Percentiles rank a stretch among this genome's conserved stretches.
These are phyloP conservation scores for Melampsora americana DNA, from an alignment of 1,284 basidiomycete species.

Conservation along the genomic window DNA sequence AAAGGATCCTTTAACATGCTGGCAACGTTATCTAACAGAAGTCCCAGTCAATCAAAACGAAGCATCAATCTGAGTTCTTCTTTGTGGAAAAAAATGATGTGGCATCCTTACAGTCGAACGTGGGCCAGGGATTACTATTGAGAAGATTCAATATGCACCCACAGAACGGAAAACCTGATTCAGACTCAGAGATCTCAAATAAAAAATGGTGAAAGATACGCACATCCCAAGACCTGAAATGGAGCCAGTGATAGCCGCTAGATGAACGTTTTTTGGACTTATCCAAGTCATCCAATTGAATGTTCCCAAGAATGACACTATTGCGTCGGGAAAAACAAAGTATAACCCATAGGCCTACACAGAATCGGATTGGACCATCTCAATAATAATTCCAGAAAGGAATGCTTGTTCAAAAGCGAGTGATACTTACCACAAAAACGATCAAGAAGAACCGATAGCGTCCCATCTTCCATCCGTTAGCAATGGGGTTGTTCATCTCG, in stretches of 20 bases:
- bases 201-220: not conserved
- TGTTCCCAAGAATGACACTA: conserved; percentile 57
- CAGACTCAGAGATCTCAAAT: no score
- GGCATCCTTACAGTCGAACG: conserved; percentile 29
- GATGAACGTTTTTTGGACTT: conserved; percentile 46
- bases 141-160: not conserved
- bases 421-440: conserved; percentile 18
- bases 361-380: not conserved
- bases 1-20: conserved; percentile 31
- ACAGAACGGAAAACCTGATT: not conserved
- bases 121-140: conserved; percentile 37
- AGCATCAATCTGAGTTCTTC: not conserved
- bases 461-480: conserved; percentile 36
- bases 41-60: not conserved
- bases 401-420: not conserved
- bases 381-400: no score
- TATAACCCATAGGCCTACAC: conserved; percentile 45
- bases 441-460: conserved; percentile 37
- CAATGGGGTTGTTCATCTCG: conserved; percentile 14
- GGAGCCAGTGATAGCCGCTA: conserved; percentile 44
- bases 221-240: conserved; percentile 35
- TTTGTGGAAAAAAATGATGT: not conserved
- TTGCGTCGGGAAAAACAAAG: conserved; percentile 45
- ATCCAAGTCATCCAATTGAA: conserved; percentile 67
- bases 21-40: conserved; percentile 22